phyloP scores from a whole-genome alignment of 495 filamentous ascomycete species.

The Neohortaea acidophila region DNA sequence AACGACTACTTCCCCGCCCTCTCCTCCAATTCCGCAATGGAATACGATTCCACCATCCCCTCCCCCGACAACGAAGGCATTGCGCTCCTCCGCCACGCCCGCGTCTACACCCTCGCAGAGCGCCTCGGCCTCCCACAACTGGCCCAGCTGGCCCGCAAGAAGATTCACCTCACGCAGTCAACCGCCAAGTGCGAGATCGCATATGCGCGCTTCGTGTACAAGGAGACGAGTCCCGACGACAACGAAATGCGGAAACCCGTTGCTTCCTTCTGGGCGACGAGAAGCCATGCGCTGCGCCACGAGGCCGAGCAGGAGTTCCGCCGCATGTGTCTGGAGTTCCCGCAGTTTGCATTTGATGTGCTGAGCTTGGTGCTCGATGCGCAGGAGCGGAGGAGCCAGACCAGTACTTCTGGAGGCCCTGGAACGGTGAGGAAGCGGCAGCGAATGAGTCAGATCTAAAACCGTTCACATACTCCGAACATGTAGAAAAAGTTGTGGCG shows the following conservation, averaged over 20 bases:
- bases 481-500: no score
- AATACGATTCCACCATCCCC: slow-evolving; percentile 42
- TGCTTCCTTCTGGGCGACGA: slow-evolving; percentile 77
- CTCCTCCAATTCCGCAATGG: slow-evolving; percentile 35
- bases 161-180: slow-evolving; percentile 76
- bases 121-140: slow-evolving; percentile 59
- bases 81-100: slow-evolving; percentile 70
- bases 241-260: slow-evolving; percentile 63
- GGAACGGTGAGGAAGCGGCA: slow-evolving; percentile 34
- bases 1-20: slow-evolving; percentile 64
- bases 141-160: slow-evolving; percentile 62
- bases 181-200: slow-evolving; percentile 76
- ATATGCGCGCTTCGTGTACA: slow-evolving; percentile 83
- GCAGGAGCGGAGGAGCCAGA: slow-evolving; percentile 41
- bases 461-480: not conserved
- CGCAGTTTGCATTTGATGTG: slow-evolving; percentile 86
- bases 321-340: slow-evolving; percentile 70
- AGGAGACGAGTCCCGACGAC: slow-evolving; percentile 53
- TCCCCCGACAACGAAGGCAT: slow-evolving; percentile 53
- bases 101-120: slow-evolving; percentile 76
- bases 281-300: slow-evolving; percentile 62
- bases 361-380: slow-evolving; percentile 51
- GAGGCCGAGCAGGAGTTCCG: slow-evolving; percentile 74
- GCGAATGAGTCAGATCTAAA: slow-evolving; percentile 22
- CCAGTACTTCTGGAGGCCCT: slow-evolving; percentile 24